phyloP scores from a whole-genome alignment of 2,329 filamentous ascomycete genomes.

The Aschersonia sp. region DNA sequence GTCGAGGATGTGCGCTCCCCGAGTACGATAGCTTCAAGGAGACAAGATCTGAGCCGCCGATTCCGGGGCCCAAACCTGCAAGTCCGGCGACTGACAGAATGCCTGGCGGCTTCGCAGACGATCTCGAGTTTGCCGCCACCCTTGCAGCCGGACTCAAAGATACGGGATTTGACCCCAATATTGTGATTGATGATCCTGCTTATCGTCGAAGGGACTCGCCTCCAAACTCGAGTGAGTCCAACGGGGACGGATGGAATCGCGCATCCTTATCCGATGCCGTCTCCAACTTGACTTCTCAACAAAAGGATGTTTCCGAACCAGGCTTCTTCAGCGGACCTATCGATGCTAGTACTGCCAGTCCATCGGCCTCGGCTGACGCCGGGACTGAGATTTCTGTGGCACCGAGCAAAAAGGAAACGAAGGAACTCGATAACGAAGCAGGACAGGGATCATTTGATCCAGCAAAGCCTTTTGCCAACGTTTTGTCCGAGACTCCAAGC shows the following conservation, averaged over 20 bases:
- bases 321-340: conserved; percentile 35
- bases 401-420: conserved; percentile 31
- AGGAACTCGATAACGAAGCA: not conserved
- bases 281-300: conserved; percentile 18
- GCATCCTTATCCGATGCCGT: conserved; percentile 34
- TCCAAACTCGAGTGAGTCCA: conserved; percentile 39
- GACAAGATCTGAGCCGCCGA: conserved; percentile 28
- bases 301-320: conserved; percentile 14
- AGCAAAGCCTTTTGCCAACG: conserved; percentile 1
- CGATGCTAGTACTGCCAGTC: conserved; percentile 22
- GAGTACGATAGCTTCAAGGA: conserved; percentile 15
- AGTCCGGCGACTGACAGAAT: conserved; percentile 34
- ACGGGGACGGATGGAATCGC: conserved; percentile 27
- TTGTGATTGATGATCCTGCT: conserved; percentile 51
- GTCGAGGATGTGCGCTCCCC: conserved; percentile 8
- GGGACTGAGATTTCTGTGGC: conserved; percentile 13
- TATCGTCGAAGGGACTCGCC: conserved; percentile 52
- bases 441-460: conserved; percentile 2
- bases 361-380: conserved; percentile 10
- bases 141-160: conserved; percentile 53
- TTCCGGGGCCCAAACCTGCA: conserved; percentile 42
- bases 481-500: conserved; percentile 1
- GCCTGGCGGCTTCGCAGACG: conserved; percentile 51
- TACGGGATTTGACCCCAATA: conserved; percentile 56
- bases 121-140: conserved; percentile 55